Conservation (phyloP, 495 filamentous ascomycete species). For the Xylaria acuta region DNA sequence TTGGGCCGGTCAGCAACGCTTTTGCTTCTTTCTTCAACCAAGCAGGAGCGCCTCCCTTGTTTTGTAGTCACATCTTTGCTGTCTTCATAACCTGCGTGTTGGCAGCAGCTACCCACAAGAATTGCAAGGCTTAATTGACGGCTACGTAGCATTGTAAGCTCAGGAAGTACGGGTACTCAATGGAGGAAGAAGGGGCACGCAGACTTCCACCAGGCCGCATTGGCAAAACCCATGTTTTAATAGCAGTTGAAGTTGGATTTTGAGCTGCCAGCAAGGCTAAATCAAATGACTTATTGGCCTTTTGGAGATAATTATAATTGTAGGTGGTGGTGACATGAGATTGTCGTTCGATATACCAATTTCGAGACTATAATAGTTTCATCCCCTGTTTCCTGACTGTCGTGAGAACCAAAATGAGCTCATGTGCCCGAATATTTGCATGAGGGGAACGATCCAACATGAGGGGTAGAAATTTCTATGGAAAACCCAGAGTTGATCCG, state of each 20-base stretch:
- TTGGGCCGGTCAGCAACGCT: background rate
- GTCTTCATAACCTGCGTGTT: background rate
- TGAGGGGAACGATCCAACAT: slow-evolving; percentile 6
- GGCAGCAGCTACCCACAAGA: slow-evolving; percentile 15
- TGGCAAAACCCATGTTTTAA: background rate
- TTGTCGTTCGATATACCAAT: slow-evolving; percentile 24
- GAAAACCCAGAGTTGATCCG: slow-evolving; percentile 28
- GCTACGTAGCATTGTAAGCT: background rate
- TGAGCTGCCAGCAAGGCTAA: background rate
- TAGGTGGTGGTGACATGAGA: slow-evolving; percentile 17
- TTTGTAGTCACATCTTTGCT: background rate
- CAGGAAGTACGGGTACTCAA: background rate
- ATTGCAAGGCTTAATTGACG: slow-evolving; percentile 2
- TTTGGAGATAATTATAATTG: background rate
- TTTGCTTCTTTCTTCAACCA: background rate
- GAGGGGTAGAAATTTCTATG: slow-evolving; percentile 14
- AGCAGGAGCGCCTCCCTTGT: slow-evolving; percentile 15
- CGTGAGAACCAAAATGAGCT: slow-evolving; percentile 17
- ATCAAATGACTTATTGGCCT: background rate
- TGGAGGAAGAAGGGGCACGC: background rate
- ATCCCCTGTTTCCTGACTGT: slow-evolving; percentile 15
- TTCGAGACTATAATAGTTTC: slow-evolving; percentile 23
- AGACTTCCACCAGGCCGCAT: background rate
- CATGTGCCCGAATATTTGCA: slow-evolving; percentile 12
- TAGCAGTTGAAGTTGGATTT: background rate